Conservation (phyloP, 805 yeast genomes). For the Saturnispora ahearnii region DNA sequence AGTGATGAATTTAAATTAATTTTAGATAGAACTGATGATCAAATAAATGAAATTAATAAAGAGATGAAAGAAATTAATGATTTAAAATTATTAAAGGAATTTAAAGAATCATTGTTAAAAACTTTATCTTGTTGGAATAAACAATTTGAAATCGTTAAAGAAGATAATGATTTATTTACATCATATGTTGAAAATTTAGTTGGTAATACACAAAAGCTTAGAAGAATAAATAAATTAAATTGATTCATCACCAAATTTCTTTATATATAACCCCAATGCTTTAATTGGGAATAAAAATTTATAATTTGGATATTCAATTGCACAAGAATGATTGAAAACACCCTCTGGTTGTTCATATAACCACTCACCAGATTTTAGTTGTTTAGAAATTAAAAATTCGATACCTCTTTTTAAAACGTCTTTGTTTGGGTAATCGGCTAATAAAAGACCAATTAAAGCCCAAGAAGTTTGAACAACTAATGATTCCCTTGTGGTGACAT, state of each 20-base stretch:
- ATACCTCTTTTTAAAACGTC: constrained; percentile 57
- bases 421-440: constrained; percentile 73
- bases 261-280: constrained; percentile 70
- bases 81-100: constrained; percentile 29
- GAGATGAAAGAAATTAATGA: neutral
- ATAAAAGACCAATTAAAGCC: constrained; percentile 74
- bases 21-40: constrained; percentile 17
- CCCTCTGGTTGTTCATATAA: constrained; percentile 82
- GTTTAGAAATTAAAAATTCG: constrained; percentile 53
- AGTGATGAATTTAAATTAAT: constrained; percentile 24
- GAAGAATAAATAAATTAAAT: constrained; percentile 31
- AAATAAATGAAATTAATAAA: constrained; percentile 8
- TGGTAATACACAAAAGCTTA: constrained; percentile 78
- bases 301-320: constrained; percentile 93
- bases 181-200: constrained; percentile 82
- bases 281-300: constrained; percentile 84
- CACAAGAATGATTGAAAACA: constrained; percentile 86
- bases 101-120: constrained; percentile 30
- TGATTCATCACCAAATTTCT: constrained; percentile 20
- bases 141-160: constrained; percentile 38
- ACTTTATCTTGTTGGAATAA: constrained; percentile 40
- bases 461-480: constrained; percentile 87
- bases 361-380: constrained; percentile 76
- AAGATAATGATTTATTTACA: constrained; percentile 72
- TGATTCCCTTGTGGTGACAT: constrained; percentile 52